Conservation (phyloP, 495 filamentous ascomycete species). For the Neohortaea acidophila region DNA sequence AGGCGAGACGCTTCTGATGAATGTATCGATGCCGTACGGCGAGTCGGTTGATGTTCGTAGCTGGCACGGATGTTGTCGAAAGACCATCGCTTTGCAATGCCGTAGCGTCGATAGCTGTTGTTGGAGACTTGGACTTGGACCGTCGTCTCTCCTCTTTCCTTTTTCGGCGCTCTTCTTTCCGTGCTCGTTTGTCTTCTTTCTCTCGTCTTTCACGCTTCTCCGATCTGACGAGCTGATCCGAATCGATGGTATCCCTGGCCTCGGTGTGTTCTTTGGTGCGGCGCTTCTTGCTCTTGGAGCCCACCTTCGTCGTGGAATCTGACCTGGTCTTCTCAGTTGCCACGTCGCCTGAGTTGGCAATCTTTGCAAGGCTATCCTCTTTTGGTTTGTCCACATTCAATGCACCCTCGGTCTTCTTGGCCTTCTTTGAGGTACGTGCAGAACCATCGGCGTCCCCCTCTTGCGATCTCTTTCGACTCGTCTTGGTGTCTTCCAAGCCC, state of each 20-base stretch:
- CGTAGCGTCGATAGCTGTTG: no score
- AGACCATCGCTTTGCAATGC: no score
- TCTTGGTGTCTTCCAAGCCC: slow-evolving; percentile 6
- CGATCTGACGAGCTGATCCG: no score
- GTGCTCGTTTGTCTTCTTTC: slow-evolving; percentile 14
- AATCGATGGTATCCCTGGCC: no score
- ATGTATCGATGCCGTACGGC: slow-evolving; percentile 56
- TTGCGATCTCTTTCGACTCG: slow-evolving; percentile 18
- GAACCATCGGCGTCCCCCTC: slow-evolving; percentile 14
- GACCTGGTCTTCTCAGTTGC: no score
- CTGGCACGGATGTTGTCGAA: neutral
- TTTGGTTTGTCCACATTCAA: no score
- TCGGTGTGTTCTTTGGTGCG: no score
- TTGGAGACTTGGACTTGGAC: neutral
- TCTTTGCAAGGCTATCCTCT: no score
- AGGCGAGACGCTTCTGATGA: slow-evolving; percentile 60
- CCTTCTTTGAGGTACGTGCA: slow-evolving; percentile 23
- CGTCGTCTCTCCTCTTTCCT: slow-evolving; percentile 16
- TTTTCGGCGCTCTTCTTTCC: slow-evolving; percentile 18
- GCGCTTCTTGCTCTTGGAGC: no score
- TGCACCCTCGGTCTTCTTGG: slow-evolving; percentile 14
- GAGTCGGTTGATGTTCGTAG: slow-evolving; percentile 33
- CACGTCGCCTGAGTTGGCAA: no score
- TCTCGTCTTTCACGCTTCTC: slow-evolving; percentile 16
- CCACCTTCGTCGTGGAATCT: no score